Conservation (phyloP, 176 grass and related monocot species). For the Oryza rufipogon region DNA sequence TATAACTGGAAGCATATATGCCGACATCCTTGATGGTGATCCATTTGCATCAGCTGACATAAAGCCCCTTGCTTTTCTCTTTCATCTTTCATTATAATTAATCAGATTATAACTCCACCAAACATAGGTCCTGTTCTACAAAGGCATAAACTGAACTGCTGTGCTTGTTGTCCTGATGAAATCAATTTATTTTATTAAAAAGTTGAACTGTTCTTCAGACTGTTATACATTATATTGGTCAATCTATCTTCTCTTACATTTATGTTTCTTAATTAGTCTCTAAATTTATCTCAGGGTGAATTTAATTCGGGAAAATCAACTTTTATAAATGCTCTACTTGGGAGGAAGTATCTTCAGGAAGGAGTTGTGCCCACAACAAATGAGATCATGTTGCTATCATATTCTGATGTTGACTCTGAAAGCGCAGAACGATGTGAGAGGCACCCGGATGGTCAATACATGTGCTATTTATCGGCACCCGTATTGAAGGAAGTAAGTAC, state of each 20-base stretch:
- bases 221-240: constrained; percentile 9
- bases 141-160: constrained; percentile 18
- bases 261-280: not conserved
- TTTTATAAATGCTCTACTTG: constrained; percentile 96
- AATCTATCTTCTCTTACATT: not conserved
- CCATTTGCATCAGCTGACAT: constrained; percentile 30
- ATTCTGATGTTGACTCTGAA: constrained; percentile 81
- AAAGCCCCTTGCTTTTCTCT: constrained; percentile 13
- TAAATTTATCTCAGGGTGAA: constrained; percentile 71
- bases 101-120: constrained; percentile 9
- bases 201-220: constrained; percentile 24
- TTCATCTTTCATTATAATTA: not conserved
- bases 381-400: constrained; percentile 82
- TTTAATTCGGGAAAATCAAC: constrained; percentile 98
- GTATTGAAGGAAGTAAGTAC: constrained; percentile 91
- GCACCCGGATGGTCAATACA: constrained; percentile 85
- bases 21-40: constrained; percentile 9
- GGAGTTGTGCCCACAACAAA: constrained; percentile 95
- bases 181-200: constrained; percentile 25
- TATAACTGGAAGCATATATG: not conserved
- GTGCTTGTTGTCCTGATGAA: constrained; percentile 15
- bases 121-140: constrained; percentile 9
- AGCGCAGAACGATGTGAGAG: constrained; percentile 76
- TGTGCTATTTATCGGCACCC: constrained; percentile 86
- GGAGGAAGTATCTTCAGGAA: constrained; percentile 87